Evolutionary conservation across 225 moss, liverwort and hornwort species (phyloP), one percentile per base, ranked within the genome.

Genomic region (Marchantia polymorpha): DNA sequence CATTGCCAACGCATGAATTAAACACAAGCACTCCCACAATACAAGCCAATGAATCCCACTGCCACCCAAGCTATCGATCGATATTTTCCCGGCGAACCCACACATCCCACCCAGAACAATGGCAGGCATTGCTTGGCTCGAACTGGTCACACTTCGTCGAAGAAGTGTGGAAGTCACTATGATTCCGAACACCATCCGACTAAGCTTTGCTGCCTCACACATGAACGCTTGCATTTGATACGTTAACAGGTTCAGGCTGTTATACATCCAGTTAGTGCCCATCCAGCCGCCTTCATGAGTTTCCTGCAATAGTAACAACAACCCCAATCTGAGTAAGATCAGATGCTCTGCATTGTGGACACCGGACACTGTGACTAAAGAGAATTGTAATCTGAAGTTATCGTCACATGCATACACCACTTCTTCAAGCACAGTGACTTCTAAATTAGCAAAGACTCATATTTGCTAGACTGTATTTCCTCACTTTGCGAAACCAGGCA

Each of bases 121-220:
- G n/a, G 92, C 89, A 17, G 97, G 95, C 97, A 99, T 99, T 3
- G 94, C 90, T 79, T 92, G 94, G 69, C 95, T 99, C 78, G 86
- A 90, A 82, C 86, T 87, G 0, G 87, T 85, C 52, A 93, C 90
- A 74, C 87, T 91, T 79, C 91, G 90, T 56, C 92, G 86, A 30
- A 99, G 82, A 56, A 99, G 84, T 7, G 87, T 10, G 4, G 91
- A 86, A 22, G 94, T 87, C 30, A 99, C 78, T 19, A 87, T 82
- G 56, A 94, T 80, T 29, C 97, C 97, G 49, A 88, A 74, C 58
- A 90, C 75, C 93, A 93, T 95, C 55, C 97, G 91, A 74, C 88
- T 87, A 51, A 88, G 93, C 76, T 94, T 91, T 29, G 92, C 90
- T 27, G 91, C 83, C 83, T 99, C 91, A 72, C 97, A 99, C 26